Conservation (phyloP, 257 asterid genomes). For the Parsonsia alboflavescens region DNA sequence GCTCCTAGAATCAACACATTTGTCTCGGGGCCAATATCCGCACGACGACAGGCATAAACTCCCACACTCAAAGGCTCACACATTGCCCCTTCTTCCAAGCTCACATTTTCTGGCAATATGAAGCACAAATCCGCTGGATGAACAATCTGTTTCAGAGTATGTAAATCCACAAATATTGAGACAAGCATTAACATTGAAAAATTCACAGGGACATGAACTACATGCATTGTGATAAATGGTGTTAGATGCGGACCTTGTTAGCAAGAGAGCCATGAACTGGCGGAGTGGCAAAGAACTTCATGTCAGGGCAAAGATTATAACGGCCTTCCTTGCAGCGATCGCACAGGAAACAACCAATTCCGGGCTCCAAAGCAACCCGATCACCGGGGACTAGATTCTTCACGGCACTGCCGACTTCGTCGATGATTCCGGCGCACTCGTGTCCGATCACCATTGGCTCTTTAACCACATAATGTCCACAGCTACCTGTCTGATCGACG, state of each 20-base stretch:
- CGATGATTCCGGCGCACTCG: conserved; percentile 17
- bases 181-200: background rate
- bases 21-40: conserved; percentile 73
- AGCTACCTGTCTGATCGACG: background rate
- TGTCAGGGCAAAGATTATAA: conserved; percentile 30
- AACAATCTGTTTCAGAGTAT: conserved; percentile 47
- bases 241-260: too few relatives aligned
- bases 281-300: conserved; percentile 39
- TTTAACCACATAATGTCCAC: conserved; percentile 12
- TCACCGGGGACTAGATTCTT: conserved; percentile 24
- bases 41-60: conserved; percentile 81
- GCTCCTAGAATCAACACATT: conserved; percentile 81
- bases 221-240: too few relatives aligned
- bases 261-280: conserved; percentile 41
- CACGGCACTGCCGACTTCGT: conserved; percentile 16
- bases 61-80: conserved; percentile 90
- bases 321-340: conserved; percentile 28
- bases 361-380: conserved; percentile 36
- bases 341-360: conserved; percentile 33
- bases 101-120: conserved; percentile 70
- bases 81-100: conserved; percentile 93
- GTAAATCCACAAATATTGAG: background rate
- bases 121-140: conserved; percentile 80
- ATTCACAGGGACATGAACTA: background rate
- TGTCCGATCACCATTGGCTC: conserved; percentile 16